Base-by-base conservation (phyloP, 164 flowering plant species). In the Brasenia schreberi region DNA sequence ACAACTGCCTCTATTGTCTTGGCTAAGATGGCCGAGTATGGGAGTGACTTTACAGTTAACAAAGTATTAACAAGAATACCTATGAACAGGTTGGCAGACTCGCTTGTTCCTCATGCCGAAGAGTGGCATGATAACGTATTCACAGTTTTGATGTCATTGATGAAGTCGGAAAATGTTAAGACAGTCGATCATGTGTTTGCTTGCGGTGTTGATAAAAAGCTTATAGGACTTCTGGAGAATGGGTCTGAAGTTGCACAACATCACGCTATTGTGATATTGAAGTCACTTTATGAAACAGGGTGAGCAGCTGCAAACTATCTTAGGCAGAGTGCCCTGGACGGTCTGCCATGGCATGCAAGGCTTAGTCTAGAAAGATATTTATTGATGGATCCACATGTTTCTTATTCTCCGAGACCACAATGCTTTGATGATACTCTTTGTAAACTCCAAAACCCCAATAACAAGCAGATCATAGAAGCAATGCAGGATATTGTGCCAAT, bases 271-370 rank as follows among this genome's bases (percentile, higher is more conserved):
- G 68, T 79, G 61, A 71, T 65, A 23, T 66, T 79, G 68, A 81
- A 81, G 74, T 65, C 77, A 61, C 71, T 81, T 61, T 78, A 79
- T 59, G 82, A 79, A 75, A 18, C 76, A 59, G 71, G 69, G 18
- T 79, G 84, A 49, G 63, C 74, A 9, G 61, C 62, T 14, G 65
- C 71, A 18, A 65, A 74, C 39, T 64, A 69, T 27, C 77, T 77
- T 64, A 68, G 59, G 39, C 77, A 77, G 4, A 74, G 80, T 56
- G 76, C 64, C 56, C 68, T 81, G 53, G 71, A 65, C 61, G 72
- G 73, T 62, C 61, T 81, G 76, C 85, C 85, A 63, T 81, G 85
- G 85, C 80, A 79, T 18, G 82, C 74, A 1, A 81, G 81, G 76
- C 72, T 70, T 64, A 71, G 69, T 71, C 67, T 81, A 76, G 82